Conservation (phyloP, 2,329 filamentous ascomycete genomes). For the Sporothrix sp. region DNA sequence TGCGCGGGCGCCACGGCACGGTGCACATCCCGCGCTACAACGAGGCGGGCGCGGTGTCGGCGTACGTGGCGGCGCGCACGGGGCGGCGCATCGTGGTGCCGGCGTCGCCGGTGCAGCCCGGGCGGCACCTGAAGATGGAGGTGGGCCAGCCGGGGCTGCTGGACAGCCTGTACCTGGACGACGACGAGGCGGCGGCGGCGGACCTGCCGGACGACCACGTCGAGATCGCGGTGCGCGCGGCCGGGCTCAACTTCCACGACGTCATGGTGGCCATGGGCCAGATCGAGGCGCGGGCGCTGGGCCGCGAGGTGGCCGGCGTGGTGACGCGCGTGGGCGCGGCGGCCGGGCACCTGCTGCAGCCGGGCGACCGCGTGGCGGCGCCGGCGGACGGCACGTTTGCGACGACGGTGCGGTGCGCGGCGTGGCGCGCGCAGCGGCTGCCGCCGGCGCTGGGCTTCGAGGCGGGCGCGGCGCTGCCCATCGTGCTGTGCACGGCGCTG, state of each 20-base stretch:
- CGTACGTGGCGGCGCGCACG: conserved; percentile 15
- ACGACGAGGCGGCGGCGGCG: conserved; percentile 11
- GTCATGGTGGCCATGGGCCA: conserved; percentile 25
- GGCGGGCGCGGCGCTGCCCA: conserved; percentile 23
- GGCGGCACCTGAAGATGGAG: conserved; percentile 15
- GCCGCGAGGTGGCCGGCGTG: conserved; percentile 24
- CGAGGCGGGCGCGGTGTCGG: conserved; percentile 1
- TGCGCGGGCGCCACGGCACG: conserved; percentile 8
- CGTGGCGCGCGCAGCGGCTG: conserved; percentile 20
- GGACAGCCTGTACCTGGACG: conserved; percentile 22
- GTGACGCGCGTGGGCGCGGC: conserved; percentile 15
- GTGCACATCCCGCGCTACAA: conserved; percentile 17
- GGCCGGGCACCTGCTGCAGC: conserved; percentile 16
- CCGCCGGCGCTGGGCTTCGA: conserved; percentile 23
- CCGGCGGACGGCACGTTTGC: conserved; percentile 14
- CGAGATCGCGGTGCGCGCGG: conserved; percentile 24
- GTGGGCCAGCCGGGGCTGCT: conserved; percentile 21
- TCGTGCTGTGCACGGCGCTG: conserved; percentile 24
- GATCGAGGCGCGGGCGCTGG: conserved; percentile 17
- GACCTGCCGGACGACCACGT: conserved; percentile 17
- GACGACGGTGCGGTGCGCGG: conserved; percentile 13
- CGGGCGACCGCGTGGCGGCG: conserved; percentile 28
- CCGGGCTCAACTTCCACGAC: conserved; percentile 29
- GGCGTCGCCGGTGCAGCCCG: conserved; percentile 13
- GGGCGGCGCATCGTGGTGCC: conserved; percentile 9